Evolutionary conservation across 768 basidiomycete genomes (phyloP).

Genomic region (Trametes gibbosa): DNA sequence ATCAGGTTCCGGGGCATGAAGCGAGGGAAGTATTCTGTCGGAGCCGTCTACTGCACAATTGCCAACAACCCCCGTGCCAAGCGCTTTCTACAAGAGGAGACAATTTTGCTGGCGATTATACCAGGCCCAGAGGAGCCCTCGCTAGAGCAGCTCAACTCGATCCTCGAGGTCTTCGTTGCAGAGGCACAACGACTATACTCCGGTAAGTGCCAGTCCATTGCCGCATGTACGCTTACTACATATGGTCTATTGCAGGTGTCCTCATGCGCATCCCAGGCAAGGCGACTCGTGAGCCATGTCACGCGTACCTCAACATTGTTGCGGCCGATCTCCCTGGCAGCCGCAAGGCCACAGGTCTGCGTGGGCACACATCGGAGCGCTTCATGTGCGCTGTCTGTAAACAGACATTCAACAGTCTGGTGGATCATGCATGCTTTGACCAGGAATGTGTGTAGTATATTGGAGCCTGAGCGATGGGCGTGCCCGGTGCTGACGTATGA

Average conservation of each 20-base stretch:
- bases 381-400: neutral
- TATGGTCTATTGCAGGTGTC: neutral
- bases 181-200: neutral
- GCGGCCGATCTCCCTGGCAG: neutral
- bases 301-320: neutral
- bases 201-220: neutral
- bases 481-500: no score
- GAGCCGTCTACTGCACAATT: constrained; percentile 26
- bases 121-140: constrained; percentile 27
- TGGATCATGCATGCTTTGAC: neutral
- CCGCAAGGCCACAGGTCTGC: neutral
- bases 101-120: constrained; percentile 21
- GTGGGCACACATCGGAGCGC: neutral
- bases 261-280: neutral
- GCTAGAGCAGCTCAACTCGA: neutral
- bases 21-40: constrained; percentile 18
- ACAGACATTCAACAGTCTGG: neutral
- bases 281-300: neutral
- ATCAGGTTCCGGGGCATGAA: constrained; percentile 26
- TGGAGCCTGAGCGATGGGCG: neutral
- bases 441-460: neutral
- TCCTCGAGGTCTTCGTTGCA: neutral
- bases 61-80: constrained; percentile 25
- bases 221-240: neutral
- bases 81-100: constrained; percentile 23